A percentile compares a stretch with the other conserved stretches of the same genome.
These are phyloP conservation scores for Fusarium kyushuense DNA, from an alignment of 2,329 filamentous ascomycete species.

Conservation along the genomic window DNA sequence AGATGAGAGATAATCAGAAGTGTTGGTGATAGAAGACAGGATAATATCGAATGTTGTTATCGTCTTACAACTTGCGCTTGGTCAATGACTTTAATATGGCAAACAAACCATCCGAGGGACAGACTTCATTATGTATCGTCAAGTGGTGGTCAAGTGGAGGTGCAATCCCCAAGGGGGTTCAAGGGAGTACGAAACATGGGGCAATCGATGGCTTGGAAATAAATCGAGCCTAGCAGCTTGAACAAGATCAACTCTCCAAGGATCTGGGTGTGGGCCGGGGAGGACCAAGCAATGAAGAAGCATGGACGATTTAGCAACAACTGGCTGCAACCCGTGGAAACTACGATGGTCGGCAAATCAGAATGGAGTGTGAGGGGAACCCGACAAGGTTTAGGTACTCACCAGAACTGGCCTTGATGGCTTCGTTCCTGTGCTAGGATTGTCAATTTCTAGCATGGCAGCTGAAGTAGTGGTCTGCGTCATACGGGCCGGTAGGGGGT, in stretches of 20 bases:
- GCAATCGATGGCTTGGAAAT: constrained; percentile 53
- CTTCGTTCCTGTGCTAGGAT: constrained; percentile 42
- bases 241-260: constrained; percentile 54
- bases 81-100: constrained; percentile 9
- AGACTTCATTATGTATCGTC: constrained; percentile 44
- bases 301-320: constrained; percentile 45
- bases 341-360: constrained; percentile 50
- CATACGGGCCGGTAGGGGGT: constrained; percentile 52
- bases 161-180: constrained; percentile 42
- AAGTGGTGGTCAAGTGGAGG: constrained; percentile 42
- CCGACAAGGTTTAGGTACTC: constrained; percentile 29
- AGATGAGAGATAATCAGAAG: neutral
- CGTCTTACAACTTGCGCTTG: neutral
- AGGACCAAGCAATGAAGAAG: constrained; percentile 48
- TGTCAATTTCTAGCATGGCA: constrained; percentile 45
- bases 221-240: constrained; percentile 53
- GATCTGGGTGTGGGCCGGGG: constrained; percentile 54
- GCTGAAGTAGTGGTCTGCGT: constrained; percentile 49
- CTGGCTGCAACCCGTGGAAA: constrained; percentile 52
- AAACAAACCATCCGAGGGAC: constrained; percentile 33
- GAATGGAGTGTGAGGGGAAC: constrained; percentile 25
- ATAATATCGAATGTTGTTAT: constrained; percentile 9
- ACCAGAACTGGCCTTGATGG: constrained; percentile 42
- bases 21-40: neutral
- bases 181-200: constrained; percentile 52